Base-by-base conservation (phyloP, 768 basidiomycete genomes). In the Suillus occidentalis region DNA sequence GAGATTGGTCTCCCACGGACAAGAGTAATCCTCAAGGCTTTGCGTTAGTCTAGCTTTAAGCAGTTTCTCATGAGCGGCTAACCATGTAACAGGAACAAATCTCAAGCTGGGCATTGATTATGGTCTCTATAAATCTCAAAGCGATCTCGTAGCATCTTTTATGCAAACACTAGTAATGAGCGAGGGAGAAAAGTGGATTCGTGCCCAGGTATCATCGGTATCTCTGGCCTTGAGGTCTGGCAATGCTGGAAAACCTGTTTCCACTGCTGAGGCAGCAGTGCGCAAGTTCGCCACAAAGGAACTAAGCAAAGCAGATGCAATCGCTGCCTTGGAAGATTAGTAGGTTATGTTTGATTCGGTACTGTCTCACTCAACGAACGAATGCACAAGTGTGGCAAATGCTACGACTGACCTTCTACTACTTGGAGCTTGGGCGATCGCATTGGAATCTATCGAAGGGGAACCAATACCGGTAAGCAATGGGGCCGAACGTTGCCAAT, bases 161-260 rank as follows among this genome's bases (percentile, higher is more conserved):
- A 80, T 99, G 71, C 96, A 99, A 78, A 94, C 94, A 18, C 80
- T 98, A 42, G 87, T 99, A 69, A 98, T 98, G 96, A 94, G 92
- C 63, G 95, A 97, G 81, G 96, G 96, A 18, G 92, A 96, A 69
- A 84, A 87, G 66, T 97, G 94, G 92, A 85, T 99, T n/a, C 80
- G 81, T 64, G 83, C 87, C 3, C 87, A 94, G 65, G 84, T 88
- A 4, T 82, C 85, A 20, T 87, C 86, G 55, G 80, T 95, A 62
- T 83, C 87, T 0, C 83, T 89, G 50, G 89, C 93, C 3, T 79
- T 97, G 63, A 85, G 86, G 50, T 81, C 84, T 1, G 90, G 89
- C 0, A 84, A 85, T 18, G 82, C 82, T 60, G 90, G 89, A 1
- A 83, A 87, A 68, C 95, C 96, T 2, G 94, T 97, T 1, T 76